A percentile compares a stretch with the other conserved stretches of the same genome.
These are phyloP conservation scores for Umbilicus rupestris DNA, from an alignment of 164 flowering plant genomes.

Conservation along the genomic window DNA sequence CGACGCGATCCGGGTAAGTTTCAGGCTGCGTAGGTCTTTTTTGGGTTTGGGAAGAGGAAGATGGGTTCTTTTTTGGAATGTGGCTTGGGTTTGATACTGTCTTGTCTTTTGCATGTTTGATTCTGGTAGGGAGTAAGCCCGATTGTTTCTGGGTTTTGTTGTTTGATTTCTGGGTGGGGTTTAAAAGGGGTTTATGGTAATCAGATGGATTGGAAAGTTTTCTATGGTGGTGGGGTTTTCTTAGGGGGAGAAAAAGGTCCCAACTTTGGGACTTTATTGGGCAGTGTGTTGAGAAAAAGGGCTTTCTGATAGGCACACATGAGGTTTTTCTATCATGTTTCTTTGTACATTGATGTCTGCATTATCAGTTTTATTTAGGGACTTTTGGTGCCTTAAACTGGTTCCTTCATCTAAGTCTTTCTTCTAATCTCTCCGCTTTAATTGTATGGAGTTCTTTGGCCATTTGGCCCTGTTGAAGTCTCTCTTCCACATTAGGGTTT, in stretches of 20 bases:
- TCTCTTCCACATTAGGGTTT: background rate
- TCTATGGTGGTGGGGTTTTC: slow-evolving; percentile 4
- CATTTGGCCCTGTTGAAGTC: background rate
- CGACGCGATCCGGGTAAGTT: background rate
- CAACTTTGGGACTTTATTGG: background rate
- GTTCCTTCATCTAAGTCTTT: too few species aligned
- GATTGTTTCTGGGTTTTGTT: background rate
- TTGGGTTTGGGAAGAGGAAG: background rate
- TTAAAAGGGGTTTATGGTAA: background rate
- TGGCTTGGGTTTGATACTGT: background rate
- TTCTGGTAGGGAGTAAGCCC: slow-evolving; percentile 46
- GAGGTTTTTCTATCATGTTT: background rate
- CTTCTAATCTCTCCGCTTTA: background rate
- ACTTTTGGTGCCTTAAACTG: background rate
- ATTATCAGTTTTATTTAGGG: background rate
- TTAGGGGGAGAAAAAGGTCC: background rate
- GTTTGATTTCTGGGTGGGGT: slow-evolving; percentile 4
- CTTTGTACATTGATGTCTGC: background rate
- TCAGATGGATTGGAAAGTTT: background rate
- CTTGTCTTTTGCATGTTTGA: slow-evolving; percentile 56
- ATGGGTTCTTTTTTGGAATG: background rate
- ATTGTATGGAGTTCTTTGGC: background rate
- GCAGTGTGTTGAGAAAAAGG: background rate
- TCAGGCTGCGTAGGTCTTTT: background rate
- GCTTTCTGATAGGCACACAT: background rate